Percentiles rank a stretch among this genome's conserved stretches.
Conservation (phyloP, 768 basidiomycete genomes). For the Phaeotremella skinneri region DNA sequence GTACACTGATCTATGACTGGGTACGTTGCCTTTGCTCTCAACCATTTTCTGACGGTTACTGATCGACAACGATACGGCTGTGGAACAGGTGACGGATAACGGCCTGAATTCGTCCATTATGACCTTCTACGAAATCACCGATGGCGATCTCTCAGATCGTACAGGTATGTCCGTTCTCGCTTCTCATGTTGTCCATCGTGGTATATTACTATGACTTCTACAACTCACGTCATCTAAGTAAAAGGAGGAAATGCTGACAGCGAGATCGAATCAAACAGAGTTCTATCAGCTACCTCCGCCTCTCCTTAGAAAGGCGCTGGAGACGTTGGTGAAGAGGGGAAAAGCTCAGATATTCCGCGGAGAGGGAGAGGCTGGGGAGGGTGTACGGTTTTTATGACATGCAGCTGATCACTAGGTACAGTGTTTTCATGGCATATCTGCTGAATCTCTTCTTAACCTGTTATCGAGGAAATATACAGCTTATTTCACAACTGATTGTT, state of each 20-base stretch:
- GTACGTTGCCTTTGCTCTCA: constrained; percentile 30
- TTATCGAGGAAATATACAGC: too few relatives aligned
- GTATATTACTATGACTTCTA: background rate
- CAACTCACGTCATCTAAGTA: background rate
- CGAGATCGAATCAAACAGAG: constrained; percentile 44
- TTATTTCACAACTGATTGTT: too few relatives aligned
- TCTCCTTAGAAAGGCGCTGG: constrained; percentile 51
- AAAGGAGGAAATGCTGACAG: background rate
- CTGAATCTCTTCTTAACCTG: too few relatives aligned
- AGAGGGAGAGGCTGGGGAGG: constrained; percentile 51
- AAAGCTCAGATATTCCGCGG: constrained; percentile 54
- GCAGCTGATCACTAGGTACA: background rate
- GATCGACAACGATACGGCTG: background rate
- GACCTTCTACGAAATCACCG: constrained; percentile 55
- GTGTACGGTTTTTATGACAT: constrained; percentile 52
- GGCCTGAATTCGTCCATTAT: constrained; percentile 52
- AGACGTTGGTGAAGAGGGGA: constrained; percentile 51
- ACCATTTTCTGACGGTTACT: constrained; percentile 2
- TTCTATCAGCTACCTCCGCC: constrained; percentile 51
- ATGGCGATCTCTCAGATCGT: constrained; percentile 50
- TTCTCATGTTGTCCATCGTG: background rate
- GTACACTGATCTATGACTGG: constrained; percentile 53
- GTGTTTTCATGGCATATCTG: too few relatives aligned
- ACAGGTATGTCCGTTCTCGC: constrained; percentile 35
- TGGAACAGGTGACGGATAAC: constrained; percentile 50